Evolutionary conservation across 495 filamentous ascomycete genomes (phyloP), one percentile per base, ranked within the genome.

Genomic region (Tuber calosporum): DNA sequence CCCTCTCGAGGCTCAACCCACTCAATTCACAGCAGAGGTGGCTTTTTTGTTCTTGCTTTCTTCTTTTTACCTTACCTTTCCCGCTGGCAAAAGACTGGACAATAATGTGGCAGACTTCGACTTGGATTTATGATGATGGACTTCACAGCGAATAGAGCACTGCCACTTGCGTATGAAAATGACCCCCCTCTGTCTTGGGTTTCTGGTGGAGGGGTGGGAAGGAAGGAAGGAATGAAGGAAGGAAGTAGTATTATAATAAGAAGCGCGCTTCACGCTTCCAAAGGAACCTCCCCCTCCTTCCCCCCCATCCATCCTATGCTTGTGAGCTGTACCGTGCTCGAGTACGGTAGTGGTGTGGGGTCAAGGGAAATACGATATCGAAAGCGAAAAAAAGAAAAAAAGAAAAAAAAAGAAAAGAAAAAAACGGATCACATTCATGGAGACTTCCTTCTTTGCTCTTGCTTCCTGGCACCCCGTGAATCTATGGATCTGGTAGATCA

Each of bases 401-500:
- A 8, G 20, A 8, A n/a, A 20, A 22, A 22, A 22, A 22, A 19
- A 22, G 7, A 7, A n/a, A n/a, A 48, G 3, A 11, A 22, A 8
- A 4, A 48, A 48, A 4, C 8, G 20, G 45, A 48, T n/a, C 19
- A 48, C 4, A 48, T 20, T 58, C n/a, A 58, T 30, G 48, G 45
- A 53, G 45, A 11, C n/a, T 72, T 71, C 68, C 58, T 34, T 40
- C 48, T 11, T 40, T 39, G 1, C 15, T 43, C n/a, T 72, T 68
- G 36, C 62, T 67, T 72, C 39, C 41, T 68, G 62, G 38, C 38
- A 22, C 71, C 1, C 1, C n/a, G n/a, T 30, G n/a, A 58, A 58
- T 58, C 48, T 58, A 2, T 58, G 48, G 48, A 30, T 58, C n/a
- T 4, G 42, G 42, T 3, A 11, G 42, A 43, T 43, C 42, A 17